These are phyloP conservation scores for Phaffia australis DNA, from an alignment of 768 basidiomycete genomes.

Conservation along the genomic window DNA sequence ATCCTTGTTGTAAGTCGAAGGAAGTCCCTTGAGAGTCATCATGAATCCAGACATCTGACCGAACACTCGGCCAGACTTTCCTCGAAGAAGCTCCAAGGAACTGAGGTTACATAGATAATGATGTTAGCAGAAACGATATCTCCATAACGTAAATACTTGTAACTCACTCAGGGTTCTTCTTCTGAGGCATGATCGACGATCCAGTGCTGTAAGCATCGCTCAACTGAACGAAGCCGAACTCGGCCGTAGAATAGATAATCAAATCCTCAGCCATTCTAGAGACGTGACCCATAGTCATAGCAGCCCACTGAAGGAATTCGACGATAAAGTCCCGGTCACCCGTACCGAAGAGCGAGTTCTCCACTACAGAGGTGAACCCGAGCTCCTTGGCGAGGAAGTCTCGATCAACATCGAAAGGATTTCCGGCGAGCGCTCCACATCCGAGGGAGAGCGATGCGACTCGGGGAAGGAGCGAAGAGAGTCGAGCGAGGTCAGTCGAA, in stretches of 20 bases:
- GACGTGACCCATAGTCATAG: slow-evolving; percentile 82
- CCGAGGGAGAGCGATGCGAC: slow-evolving; percentile 90
- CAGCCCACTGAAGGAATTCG: slow-evolving; percentile 95
- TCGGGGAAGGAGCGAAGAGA: slow-evolving; percentile 71
- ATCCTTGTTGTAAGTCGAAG: slow-evolving; percentile 99
- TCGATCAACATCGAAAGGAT: slow-evolving; percentile 87
- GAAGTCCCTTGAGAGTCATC: slow-evolving; percentile 93
- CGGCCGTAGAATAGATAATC: slow-evolving; percentile 90
- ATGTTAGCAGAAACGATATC: not conserved
- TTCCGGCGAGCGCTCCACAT: slow-evolving; percentile 88
- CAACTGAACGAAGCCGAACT: slow-evolving; percentile 92
- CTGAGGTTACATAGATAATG: slow-evolving; percentile 41
- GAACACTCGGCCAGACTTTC: slow-evolving; percentile 88
- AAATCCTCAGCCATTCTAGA: slow-evolving; percentile 92
- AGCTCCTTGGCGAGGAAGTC: slow-evolving; percentile 85
- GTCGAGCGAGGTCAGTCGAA: slow-evolving; percentile 73
- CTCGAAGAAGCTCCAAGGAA: slow-evolving; percentile 85
- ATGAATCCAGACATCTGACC: slow-evolving; percentile 96
- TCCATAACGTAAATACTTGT: not conserved
- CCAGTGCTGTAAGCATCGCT: slow-evolving; percentile 99
- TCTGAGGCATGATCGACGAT: slow-evolving; percentile 99
- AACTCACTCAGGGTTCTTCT: slow-evolving; percentile 61
- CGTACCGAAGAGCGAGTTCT: slow-evolving; percentile 95
- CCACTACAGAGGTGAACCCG: slow-evolving; percentile 73
- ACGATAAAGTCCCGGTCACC: slow-evolving; percentile 94